These are phyloP conservation scores for Metarhizium brunneum DNA, from an alignment of 2,329 filamentous ascomycete species.

Conservation along the genomic window DNA sequence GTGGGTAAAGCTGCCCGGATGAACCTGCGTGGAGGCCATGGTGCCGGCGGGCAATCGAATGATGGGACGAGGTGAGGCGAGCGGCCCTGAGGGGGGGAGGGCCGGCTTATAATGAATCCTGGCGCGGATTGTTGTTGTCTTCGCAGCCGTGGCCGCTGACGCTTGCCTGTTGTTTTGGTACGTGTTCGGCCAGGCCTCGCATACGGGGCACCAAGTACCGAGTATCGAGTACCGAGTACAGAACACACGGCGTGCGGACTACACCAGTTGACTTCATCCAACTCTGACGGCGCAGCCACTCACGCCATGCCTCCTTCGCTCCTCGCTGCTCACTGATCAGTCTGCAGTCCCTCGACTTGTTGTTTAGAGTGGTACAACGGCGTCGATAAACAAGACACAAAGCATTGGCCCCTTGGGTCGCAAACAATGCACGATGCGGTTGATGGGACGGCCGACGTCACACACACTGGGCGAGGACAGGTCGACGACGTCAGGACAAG, in stretches of 20 bases:
- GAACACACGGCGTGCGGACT: too few relatives aligned
- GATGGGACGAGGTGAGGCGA: background rate
- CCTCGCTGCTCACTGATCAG: background rate
- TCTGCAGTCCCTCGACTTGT: background rate
- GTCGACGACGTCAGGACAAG: background rate
- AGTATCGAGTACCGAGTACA: too few relatives aligned
- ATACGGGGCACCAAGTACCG: too few relatives aligned
- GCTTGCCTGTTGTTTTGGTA: background rate
- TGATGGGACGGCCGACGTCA: background rate
- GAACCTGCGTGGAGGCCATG: conserved; percentile 20
- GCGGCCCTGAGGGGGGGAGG: background rate
- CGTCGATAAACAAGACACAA: background rate
- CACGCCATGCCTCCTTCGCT: background rate
- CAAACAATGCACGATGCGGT: background rate
- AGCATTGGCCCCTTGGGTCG: background rate
- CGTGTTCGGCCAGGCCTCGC: too few relatives aligned
- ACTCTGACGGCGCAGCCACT: background rate
- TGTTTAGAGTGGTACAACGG: background rate
- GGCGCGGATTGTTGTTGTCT: background rate
- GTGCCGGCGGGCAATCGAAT: conserved; percentile 14
- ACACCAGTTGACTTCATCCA: background rate
- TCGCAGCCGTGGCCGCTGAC: background rate
- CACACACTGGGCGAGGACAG: background rate
- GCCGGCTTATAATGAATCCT: too few relatives aligned
- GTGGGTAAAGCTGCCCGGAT: conserved; percentile 8